Percentiles rank a stretch among this genome's conserved stretches.
Evolutionary conservation across 2,329 filamentous ascomycete genomes (phyloP).

Genomic region (Phyllosticta capitalensis): DNA sequence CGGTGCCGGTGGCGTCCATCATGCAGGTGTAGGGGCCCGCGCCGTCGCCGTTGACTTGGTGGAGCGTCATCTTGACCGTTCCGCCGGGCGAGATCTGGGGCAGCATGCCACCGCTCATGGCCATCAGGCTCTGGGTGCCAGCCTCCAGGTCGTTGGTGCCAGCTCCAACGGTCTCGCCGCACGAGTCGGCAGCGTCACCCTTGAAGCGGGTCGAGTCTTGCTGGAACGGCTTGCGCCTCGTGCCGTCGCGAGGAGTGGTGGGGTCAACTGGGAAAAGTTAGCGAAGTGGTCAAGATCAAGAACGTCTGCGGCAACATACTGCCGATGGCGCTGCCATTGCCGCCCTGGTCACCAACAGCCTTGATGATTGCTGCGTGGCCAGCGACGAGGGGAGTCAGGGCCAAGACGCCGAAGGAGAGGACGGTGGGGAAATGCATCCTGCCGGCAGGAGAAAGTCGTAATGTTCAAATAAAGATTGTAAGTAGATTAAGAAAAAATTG

Average conservation of each 20-base stretch:
- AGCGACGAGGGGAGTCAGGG: slow-evolving; percentile 46
- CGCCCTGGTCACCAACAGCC: slow-evolving; percentile 50
- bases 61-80: slow-evolving; percentile 51
- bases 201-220: slow-evolving; percentile 55
- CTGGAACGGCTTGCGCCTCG: slow-evolving; percentile 52
- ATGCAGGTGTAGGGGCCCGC: slow-evolving; percentile 57
- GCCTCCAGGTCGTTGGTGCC: slow-evolving; percentile 49
- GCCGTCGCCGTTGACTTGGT: slow-evolving; percentile 59
- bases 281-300: not conserved
- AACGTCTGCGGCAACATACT: too few species aligned
- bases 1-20: slow-evolving; percentile 53
- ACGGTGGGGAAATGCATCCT: slow-evolving; percentile 35
- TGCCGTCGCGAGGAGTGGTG: slow-evolving; percentile 52
- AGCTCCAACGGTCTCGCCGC: slow-evolving; percentile 49
- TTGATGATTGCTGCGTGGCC: slow-evolving; percentile 52
- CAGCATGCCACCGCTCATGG: slow-evolving; percentile 45
- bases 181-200: slow-evolving; percentile 41
- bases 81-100: slow-evolving; percentile 53
- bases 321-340: slow-evolving; percentile 41
- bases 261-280: slow-evolving; percentile 34
- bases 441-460: slow-evolving; percentile 9
- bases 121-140: slow-evolving; percentile 50
- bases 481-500: not conserved
- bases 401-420: slow-evolving; percentile 41
- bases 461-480: not conserved